Evolutionary conservation across 768 basidiomycete genomes (phyloP).

Genomic region (Lepiota subincarnata): DNA sequence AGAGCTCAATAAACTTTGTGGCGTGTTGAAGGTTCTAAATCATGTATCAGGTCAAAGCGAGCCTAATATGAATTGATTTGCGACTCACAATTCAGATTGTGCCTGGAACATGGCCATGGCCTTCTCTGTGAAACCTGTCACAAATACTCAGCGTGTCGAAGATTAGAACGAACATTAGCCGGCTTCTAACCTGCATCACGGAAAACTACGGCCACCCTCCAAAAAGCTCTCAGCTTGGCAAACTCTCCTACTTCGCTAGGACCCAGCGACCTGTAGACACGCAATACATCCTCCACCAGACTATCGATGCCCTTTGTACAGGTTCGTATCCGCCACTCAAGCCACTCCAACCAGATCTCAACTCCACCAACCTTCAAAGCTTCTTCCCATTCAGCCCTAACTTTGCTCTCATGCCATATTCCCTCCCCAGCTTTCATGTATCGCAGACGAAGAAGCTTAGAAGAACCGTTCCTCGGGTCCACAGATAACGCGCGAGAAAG

Average conservation of each 20-base stretch:
- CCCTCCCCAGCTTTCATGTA: conserved; percentile 74
- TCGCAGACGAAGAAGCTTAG: conserved; percentile 49
- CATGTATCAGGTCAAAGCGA: not conserved
- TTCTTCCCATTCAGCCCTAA: conserved; percentile 65
- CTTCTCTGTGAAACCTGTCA: conserved; percentile 65
- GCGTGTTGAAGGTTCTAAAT: conserved; percentile 55
- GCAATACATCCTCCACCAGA: conserved; percentile 46
- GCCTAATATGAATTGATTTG: not conserved
- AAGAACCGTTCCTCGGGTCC: conserved; percentile 46
- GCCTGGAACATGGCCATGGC: conserved; percentile 79
- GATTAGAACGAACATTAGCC: not conserved
- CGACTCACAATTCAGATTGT: conserved; percentile 72
- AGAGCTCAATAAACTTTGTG: conserved; percentile 36
- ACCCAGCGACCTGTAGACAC: conserved; percentile 41
- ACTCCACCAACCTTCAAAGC: conserved; percentile 49
- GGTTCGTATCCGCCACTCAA: conserved; percentile 66
- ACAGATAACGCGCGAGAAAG: conserved; percentile 59
- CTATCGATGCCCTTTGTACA: conserved; percentile 45
- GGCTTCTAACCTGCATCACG: conserved; percentile 56
- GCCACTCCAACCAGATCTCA: conserved; percentile 75
- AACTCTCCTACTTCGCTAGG: conserved; percentile 43
- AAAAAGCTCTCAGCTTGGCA: conserved; percentile 57
- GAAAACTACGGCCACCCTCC: conserved; percentile 63
- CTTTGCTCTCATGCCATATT: conserved; percentile 55
- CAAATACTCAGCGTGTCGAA: conserved; percentile 9